Evolutionary conservation across 225 moss, liverwort and hornwort genomes (phyloP), one percentile per base, ranked within the genome.

Genomic region (Bryum argenteum): DNA sequence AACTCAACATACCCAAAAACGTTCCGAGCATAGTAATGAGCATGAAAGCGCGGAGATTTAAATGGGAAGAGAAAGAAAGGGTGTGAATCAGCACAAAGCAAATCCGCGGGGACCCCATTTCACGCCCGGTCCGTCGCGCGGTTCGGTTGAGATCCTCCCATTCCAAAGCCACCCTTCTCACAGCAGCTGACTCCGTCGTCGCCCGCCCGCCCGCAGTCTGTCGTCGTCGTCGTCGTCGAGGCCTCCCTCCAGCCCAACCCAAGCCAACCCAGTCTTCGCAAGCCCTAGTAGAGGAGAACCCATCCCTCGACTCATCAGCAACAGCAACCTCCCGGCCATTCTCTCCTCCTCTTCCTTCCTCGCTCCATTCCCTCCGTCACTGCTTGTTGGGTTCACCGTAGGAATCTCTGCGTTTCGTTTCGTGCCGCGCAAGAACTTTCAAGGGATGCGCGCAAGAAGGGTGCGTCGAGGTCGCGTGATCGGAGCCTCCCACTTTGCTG

Each of bases 401-500:
- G 1, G 48, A 48, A 48, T 47, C 47, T 48, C 47, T 16, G 15
- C 16, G 10, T 16, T 14, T 48, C 17, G 15, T 48, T 15, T 5
- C 16, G 15, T 48, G 17, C 17, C 17, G 48, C 48, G 33, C 33
- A 33, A 33, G 33, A 33, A 33, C 33, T 33, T 33, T 33, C 33
- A 33, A 47, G 77, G 75, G 42, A 61, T 76, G 75, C 58, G 69
- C 57, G 72, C 37, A 42, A 28, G 54, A 24, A 63, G 67, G 13
- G 60, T 10, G 60, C 48, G 54, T 20, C 57, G 23, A 39, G 50
- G 10, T 56, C 64, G 38, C 20, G 65, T 81, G 75, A 68, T 73
- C 68, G 61, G 43, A 17, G 48, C 33, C 7, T 8, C 33, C 33
- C 50, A 21, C 47, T 16, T 69, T 60, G 53, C 55, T 65, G 71